Conservation (phyloP, 257 asterid species). For the Ilex aquifolium region DNA sequence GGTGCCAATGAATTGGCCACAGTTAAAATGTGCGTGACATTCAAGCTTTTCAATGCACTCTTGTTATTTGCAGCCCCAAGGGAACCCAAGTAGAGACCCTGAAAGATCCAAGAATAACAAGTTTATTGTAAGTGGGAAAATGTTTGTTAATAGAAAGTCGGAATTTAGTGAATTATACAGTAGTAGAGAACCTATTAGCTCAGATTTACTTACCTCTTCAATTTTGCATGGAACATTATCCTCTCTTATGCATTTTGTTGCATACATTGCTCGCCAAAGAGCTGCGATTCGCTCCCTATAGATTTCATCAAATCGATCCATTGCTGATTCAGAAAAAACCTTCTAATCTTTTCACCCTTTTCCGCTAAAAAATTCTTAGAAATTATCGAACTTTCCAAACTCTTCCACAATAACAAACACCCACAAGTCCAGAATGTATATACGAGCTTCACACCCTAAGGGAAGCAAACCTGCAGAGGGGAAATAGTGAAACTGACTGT, state of each 20-base stretch:
- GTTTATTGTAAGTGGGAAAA: no score
- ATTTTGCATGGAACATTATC: constrained; percentile 66
- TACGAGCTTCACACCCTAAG: neutral
- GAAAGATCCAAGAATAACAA: constrained; percentile 11
- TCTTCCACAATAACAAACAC: no score
- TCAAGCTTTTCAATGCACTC: constrained; percentile 48
- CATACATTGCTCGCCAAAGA: constrained; percentile 35
- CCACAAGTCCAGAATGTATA: no score
- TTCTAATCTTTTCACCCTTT: constrained; percentile 4
- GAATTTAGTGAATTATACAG: neutral
- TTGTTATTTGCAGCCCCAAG: constrained; percentile 68
- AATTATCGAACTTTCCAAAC: no score
- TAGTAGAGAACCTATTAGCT: neutral
- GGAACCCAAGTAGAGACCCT: constrained; percentile 95
- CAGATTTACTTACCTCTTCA: constrained; percentile 56
- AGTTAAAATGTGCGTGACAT: constrained; percentile 70
- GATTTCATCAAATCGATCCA: constrained; percentile 32
- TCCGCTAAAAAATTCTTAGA: neutral
- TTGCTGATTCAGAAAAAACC: constrained; percentile 12
- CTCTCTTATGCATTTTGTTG: constrained; percentile 30
- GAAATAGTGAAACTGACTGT: no score
- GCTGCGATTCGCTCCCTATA: constrained; percentile 37
- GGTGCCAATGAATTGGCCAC: constrained; percentile 47
- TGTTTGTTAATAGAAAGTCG: neutral
- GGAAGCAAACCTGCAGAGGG: no score